Conservation (phyloP, 169 alveolate species). For the Cryptosporidium ryanae region DNA sequence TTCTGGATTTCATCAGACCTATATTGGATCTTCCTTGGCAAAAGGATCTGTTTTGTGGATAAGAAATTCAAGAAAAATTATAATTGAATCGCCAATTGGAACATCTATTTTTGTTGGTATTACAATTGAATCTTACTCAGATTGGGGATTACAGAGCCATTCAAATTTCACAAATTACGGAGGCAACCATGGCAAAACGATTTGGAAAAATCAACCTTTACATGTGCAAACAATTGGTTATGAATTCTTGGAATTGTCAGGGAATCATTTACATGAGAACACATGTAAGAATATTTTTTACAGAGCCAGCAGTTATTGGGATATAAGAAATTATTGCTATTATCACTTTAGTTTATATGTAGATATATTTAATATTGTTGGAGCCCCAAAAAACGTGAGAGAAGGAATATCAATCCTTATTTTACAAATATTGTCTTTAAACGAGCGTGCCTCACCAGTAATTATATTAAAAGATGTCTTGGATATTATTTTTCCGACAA, state of each 20-base stretch:
- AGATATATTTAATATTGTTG: conserved; percentile 49
- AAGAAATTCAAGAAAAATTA: conserved; percentile 28
- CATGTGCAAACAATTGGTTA: conserved; percentile 48
- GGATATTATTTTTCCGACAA: neutral
- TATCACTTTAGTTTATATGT: conserved; percentile 57
- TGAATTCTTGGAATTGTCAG: conserved; percentile 37
- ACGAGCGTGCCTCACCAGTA: conserved; percentile 2
- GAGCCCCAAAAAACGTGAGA: neutral
- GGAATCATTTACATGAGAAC: too few species aligned
- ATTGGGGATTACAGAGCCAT: conserved; percentile 69
- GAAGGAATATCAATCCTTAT: conserved; percentile 25
- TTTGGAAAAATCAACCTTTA: conserved; percentile 30
- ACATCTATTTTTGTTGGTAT: conserved; percentile 21
- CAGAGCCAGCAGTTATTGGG: conserved; percentile 14
- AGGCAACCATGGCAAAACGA: neutral
- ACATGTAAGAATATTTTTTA: neutral
- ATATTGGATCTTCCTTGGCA: conserved; percentile 34
- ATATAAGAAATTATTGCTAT: conserved; percentile 47
- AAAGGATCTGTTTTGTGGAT: conserved; percentile 68
- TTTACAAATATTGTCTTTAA: conserved; percentile 14
- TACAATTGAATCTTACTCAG: conserved; percentile 18
- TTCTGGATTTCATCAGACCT: conserved; percentile 33
- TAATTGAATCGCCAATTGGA: neutral
- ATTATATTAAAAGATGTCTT: neutral
- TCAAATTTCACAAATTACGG: neutral